Evolutionary conservation across 208 protist species (phyloP), one percentile per base, ranked within the genome.

Genomic region (Leptomonas pyrrhocoris): DNA sequence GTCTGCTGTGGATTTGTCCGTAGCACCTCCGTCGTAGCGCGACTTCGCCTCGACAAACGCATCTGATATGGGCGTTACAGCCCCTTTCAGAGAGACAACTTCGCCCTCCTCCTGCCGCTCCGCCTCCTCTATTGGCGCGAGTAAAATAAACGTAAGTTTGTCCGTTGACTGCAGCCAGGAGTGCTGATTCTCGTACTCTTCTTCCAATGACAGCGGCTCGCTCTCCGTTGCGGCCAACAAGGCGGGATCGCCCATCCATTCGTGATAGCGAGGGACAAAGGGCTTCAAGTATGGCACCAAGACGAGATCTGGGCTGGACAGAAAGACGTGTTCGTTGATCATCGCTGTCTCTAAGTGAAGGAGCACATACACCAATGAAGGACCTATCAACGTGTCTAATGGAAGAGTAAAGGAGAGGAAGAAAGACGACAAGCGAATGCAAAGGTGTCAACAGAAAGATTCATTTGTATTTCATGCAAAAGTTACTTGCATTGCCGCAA

Each of bases 111-210:
- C 42, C 6, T n/a, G 18, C 9, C 21, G 21, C 46, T 19, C 48
- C 16, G 6, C 5, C 21, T 0, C 43, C 18, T 18, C n/a, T 43
- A 63, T 27, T 2, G 81, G 86, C 0, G 81, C 89, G 11, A 94
- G 63, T 28, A 97, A 18, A 46, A 97, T 97, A 49, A 97, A 98
- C n/a, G 93, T 97, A 12, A 97, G 68, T 62, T 98, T 98, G 45
- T 96, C 88, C 5, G 69, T 67, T 0, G 91, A 85, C 11, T 68
- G 59, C 40, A 92, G 68, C 93, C 95, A 98, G 30, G 83, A 76
- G 45, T 79, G 36, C 73, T 98, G 95, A 45, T 96, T 98, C 30
- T 87, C 90, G 28, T 82, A 76, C 79, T 98, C 92, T 74, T 97
- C 89, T 21, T 82, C 77, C 13, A 98, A 67, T 9, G 89, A 85